Conservation (phyloP, 768 basidiomycete species). For the Baorangia bicolor region DNA sequence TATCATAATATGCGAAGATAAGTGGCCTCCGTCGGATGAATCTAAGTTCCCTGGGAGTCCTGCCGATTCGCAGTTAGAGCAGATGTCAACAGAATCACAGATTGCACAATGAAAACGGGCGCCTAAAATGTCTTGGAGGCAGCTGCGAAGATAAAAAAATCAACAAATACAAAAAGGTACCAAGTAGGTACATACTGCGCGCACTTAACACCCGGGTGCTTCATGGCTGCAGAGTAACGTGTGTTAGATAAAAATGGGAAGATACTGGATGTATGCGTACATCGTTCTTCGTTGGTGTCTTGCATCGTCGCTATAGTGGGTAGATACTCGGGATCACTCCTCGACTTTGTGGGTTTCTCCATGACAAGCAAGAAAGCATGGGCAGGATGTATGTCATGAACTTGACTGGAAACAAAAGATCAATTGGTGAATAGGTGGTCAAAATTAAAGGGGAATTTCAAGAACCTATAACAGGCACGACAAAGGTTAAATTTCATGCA, state of each 20-base stretch:
- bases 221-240: slow-evolving; percentile 49
- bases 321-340: slow-evolving; percentile 40
- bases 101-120: slow-evolving; percentile 92
- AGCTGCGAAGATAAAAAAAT: slow-evolving; percentile 46
- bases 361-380: slow-evolving; percentile 84
- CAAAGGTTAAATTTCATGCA: slow-evolving; percentile 83
- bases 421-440: not conserved
- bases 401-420: slow-evolving; percentile 52
- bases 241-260: not conserved
- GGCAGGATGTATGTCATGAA: slow-evolving; percentile 87
- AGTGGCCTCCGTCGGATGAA: slow-evolving; percentile 72
- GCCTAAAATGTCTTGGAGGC: slow-evolving; percentile 85
- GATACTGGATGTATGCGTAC: slow-evolving; percentile 38
- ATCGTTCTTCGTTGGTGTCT: slow-evolving; percentile 55
- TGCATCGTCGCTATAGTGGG: slow-evolving; percentile 25
- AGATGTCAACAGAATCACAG: slow-evolving; percentile 83
- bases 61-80: slow-evolving; percentile 83
- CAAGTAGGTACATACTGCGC: slow-evolving; percentile 61
- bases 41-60: slow-evolving; percentile 83
- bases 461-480: slow-evolving; percentile 75
- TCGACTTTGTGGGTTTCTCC: slow-evolving; percentile 49
- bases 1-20: slow-evolving; percentile 89
- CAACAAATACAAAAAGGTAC: not conserved
- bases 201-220: slow-evolving; percentile 81
- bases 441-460: slow-evolving; percentile 9